Evolutionary conservation across 768 basidiomycete species (phyloP).

Genomic region (Suillus bovinus): DNA sequence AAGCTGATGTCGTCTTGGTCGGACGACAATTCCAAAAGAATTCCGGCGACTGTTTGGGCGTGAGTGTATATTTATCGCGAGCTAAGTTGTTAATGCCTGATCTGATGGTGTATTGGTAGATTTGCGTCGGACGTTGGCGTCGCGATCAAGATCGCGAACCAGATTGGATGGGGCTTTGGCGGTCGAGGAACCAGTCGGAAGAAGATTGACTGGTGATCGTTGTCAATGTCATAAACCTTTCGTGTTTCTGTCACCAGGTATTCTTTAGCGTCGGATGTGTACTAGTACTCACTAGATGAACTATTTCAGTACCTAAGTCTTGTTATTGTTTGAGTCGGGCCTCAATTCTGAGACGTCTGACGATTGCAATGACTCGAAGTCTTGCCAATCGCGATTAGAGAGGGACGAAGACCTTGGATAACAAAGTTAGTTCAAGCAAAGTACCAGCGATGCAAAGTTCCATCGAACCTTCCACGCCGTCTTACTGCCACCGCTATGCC

Average conservation of each 20-base stretch:
- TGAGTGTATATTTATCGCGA: conserved; percentile 17
- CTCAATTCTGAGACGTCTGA: too few species aligned
- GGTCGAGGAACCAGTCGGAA: conserved; percentile 33
- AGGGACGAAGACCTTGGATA: background rate
- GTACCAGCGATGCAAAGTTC: background rate
- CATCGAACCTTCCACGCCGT: background rate
- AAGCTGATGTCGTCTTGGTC: conserved; percentile 49
- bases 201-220: conserved; percentile 17
- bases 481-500: too few species aligned
- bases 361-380: too few species aligned
- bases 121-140: conserved; percentile 61
- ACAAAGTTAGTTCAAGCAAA: background rate
- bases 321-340: too few species aligned
- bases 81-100: background rate
- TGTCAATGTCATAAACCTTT: too few species aligned
- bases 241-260: too few species aligned
- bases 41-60: conserved; percentile 47
- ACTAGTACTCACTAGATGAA: too few species aligned
- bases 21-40: conserved; percentile 62
- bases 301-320: too few species aligned
- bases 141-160: conserved; percentile 44
- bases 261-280: too few species aligned
- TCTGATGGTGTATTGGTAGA: conserved; percentile 1
- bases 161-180: conserved; percentile 56
- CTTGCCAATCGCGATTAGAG: background rate